phyloP scores from a whole-genome alignment of 306 rosid species.

The Glycine soja region DNA sequence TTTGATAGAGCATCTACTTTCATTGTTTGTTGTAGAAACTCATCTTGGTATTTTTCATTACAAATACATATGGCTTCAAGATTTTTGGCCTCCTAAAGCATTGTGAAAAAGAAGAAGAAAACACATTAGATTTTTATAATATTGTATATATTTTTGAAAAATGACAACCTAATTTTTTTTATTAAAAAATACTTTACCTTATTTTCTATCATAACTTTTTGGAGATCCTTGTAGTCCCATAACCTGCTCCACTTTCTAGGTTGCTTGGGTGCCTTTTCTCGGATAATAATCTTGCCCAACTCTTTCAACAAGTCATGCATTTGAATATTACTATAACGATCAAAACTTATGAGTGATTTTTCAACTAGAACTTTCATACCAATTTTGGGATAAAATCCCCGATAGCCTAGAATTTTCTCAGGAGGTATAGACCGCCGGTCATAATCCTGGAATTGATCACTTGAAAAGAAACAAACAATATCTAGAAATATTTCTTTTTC shows the following conservation, averaged over 20 bases:
- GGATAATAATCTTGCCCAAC: background rate
- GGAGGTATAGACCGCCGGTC: too few species aligned
- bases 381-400: conserved; percentile 10
- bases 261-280: conserved; percentile 7
- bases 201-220: background rate
- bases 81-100: background rate
- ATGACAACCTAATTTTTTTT: background rate
- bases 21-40: background rate
- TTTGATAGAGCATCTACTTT: background rate
- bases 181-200: background rate
- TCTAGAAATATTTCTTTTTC: conserved; percentile 45
- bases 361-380: conserved; percentile 39
- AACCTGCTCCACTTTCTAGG: conserved; percentile 37
- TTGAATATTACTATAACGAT: fast-evolving
- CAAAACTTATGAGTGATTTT: conserved; percentile 28
- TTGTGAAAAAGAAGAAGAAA: background rate
- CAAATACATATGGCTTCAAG: background rate
- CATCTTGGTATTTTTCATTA: background rate
- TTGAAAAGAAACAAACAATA: conserved; percentile 40
- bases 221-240: background rate
- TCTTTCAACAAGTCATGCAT: conserved; percentile 29
- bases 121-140: background rate
- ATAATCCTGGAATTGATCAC: too few species aligned
- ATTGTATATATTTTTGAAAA: too few species aligned
- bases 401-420: background rate